Evolutionary conservation across 305 asterid genomes (phyloP), one percentile per base, ranked within the genome.

Genomic region (Euphrasia arctica): DNA sequence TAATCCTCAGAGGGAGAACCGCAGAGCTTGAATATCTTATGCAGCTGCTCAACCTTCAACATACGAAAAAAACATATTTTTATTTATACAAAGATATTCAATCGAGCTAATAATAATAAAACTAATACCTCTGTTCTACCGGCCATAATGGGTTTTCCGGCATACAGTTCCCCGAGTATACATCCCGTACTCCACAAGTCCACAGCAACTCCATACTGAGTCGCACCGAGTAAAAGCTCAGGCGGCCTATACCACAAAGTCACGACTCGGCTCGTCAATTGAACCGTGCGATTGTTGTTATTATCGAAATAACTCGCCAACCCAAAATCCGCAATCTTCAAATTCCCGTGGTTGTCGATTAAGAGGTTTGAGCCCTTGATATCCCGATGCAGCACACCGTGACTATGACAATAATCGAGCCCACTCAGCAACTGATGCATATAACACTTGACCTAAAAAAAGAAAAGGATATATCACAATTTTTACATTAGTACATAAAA

Each of bases 171-270:
- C 66, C 97, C 99, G 65, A 93, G 96, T 60, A 93, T 88, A 72
- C 99, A 93, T 58, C 99, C 99, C 14, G 90, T 59, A 62, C 99
- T 93, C 99, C 99, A 93, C 54, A 93, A 72, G 78, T 93, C 99
- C 36, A 93, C 95, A 11, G 90, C 95, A 70, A 82, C 95, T 60
- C 95, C 97, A 31, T 93, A 93, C 34, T 81, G 90, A 67, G 77
- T 80, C 34, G 95, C 87, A 49, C 99, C 99, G 11, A 90, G 91
- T 72, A 93, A 68, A 63, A 93, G 97, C 72, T 93, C 99, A 13
- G 97, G 97, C 14, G 99, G 97, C 60, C 99, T 90, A 80, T 93
- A 93, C 99, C 99, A 93, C 59, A 93, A 75, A 58, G 99, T 93
- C 74, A 93, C 99, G 49, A 93, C 99, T 28, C 97, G 97, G 79